Base-by-base conservation (phyloP, 2,329 filamentous ascomycete species). In the Aspergillus uvarum region DNA sequence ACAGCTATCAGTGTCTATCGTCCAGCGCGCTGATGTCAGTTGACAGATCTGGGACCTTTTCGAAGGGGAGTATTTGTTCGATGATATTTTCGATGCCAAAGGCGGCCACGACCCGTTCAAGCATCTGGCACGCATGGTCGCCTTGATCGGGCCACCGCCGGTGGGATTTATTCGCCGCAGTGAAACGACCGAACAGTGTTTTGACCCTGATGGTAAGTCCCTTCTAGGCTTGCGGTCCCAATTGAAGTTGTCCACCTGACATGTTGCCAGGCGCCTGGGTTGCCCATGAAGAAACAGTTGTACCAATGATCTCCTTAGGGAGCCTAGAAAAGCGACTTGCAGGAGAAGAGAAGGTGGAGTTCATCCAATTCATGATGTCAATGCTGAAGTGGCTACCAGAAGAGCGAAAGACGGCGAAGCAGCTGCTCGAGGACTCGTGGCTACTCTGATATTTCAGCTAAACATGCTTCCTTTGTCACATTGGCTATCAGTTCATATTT, bases 21-120 rank as follows among this genome's bases (percentile, higher is more conserved):
- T 22, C 2, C 26, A 29, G 7, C 26, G 26, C 60, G 56, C 64
- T 61, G 10, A 61, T 60, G 21, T 29, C 26, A 29, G 26, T 29
- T 12, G 51, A 31, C 49, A 81, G 80, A 73, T 80, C 6, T 83
- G 80, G 81, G 77, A 82, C 60, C 42, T 83, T 0, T 81, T 81
- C 59, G 77, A 83, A 69, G 76, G 78, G 11, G 60, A 68, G 1
- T 74, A 76, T 59, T 67, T 83, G 48, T 84, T 82, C 60, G 65
- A 69, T 19, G 69, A 67, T 50, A 65, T 67, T 29, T 65, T 70
- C 47, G 63, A 70, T 38, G 24, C 42, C 6, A 61, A 58, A 54
- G 64, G 63, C 4, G 24, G 59, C 26, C 64, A 73, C 49, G 67
- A 71, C 51, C 66, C 68, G 3, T 68, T 70, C 42, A 67, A 62